These are phyloP conservation scores for Ophiostoma perfectum DNA, from an alignment of 2,329 filamentous ascomycete species.

Conservation along the genomic window DNA sequence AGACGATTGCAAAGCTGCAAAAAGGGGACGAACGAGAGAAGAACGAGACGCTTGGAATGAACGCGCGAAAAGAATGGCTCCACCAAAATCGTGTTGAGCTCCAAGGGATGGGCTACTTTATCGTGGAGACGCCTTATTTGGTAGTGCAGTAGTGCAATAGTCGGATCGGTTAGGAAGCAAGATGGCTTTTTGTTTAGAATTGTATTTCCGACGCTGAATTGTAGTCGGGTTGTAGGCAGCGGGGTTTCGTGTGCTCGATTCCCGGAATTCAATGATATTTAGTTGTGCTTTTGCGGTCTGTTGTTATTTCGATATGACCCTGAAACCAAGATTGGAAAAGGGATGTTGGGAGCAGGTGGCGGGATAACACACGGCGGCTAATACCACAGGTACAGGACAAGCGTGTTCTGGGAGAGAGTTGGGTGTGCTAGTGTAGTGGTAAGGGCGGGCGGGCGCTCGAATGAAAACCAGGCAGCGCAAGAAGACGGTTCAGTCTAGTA, in stretches of 20 bases:
- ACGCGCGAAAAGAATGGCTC: constrained; percentile 19
- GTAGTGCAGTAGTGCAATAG: constrained; percentile 19
- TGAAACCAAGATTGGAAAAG: neutral
- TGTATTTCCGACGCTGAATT: neutral
- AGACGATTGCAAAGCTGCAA: constrained; percentile 6
- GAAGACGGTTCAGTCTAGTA: neutral
- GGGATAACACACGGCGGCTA: constrained; percentile 4
- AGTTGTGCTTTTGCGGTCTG: neutral
- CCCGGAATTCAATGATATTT: no score
- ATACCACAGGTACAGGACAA: neutral
- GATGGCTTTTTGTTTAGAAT: neutral
- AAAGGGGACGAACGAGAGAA: constrained; percentile 14
- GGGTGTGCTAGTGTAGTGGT: neutral
- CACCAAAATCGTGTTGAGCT: constrained; percentile 20
- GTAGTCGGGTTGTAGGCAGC: neutral
- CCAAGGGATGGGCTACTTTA: constrained; percentile 20
- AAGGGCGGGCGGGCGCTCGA: neutral
- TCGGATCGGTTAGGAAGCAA: neutral
- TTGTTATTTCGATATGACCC: neutral
- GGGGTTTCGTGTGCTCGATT: no score
- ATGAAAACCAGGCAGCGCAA: neutral
- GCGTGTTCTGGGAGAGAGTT: neutral
- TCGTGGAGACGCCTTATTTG: constrained; percentile 19
- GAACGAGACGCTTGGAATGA: constrained; percentile 11
- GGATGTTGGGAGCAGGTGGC: constrained; percentile 2